These are phyloP conservation scores for Fomitopsis palustris DNA, from an alignment of 1,284 basidiomycete species.

Conservation along the genomic window DNA sequence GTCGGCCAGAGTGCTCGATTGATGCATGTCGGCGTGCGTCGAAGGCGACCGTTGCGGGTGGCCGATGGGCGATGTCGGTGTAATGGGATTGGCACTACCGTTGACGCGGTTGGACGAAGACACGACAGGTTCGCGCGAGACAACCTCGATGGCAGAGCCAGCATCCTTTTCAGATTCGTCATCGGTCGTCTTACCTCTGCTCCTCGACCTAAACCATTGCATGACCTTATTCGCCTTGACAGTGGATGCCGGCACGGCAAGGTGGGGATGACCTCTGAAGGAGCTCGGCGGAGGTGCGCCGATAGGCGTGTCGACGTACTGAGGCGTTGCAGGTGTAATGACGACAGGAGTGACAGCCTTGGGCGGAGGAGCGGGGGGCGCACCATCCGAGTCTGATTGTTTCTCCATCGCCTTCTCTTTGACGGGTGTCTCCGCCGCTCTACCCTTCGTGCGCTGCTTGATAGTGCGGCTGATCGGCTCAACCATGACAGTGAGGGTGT, in stretches of 20 bases:
- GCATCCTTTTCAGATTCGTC: slow-evolving; percentile 28
- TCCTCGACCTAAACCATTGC: slow-evolving; percentile 77
- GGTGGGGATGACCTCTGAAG: slow-evolving; percentile 14
- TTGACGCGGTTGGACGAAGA: slow-evolving; percentile 26
- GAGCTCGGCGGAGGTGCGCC: background rate
- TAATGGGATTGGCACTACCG: background rate
- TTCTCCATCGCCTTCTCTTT: slow-evolving; percentile 33
- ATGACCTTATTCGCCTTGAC: slow-evolving; percentile 76
- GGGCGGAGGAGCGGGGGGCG: slow-evolving; percentile 6
- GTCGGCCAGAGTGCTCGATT: slow-evolving; percentile 40
- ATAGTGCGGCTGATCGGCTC: slow-evolving; percentile 67
- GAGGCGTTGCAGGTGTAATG: slow-evolving; percentile 22
- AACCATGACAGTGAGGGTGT: slow-evolving; percentile 81
- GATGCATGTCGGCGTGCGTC: slow-evolving; percentile 35
- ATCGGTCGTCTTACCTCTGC: slow-evolving; percentile 43
- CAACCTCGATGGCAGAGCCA: slow-evolving; percentile 8
- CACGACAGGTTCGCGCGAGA: slow-evolving; percentile 21
- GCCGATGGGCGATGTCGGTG: slow-evolving; percentile 24
- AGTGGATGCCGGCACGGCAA: slow-evolving; percentile 58
- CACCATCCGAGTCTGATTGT: background rate
- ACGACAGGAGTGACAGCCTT: slow-evolving; percentile 12
- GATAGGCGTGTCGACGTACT: slow-evolving; percentile 20
- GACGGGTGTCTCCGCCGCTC: slow-evolving; percentile 30
- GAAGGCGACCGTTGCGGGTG: slow-evolving; percentile 43
- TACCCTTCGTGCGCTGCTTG: slow-evolving; percentile 44